Evolutionary conservation across 2,329 filamentous ascomycete species (phyloP).

Genomic region (Trichoderma pleuroti): DNA sequence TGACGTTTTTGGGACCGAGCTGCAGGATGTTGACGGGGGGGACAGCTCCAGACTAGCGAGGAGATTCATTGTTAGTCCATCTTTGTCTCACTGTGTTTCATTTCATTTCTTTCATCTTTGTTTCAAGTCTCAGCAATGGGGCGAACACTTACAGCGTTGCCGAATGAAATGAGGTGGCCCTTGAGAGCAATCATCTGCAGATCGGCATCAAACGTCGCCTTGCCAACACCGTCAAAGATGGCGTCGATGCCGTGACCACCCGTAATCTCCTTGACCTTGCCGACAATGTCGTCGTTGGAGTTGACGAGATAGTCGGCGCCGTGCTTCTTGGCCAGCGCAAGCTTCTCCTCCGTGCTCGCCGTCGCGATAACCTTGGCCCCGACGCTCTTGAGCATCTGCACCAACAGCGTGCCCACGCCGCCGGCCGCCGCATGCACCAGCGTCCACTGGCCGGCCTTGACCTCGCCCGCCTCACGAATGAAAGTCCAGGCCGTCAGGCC

Average conservation of each 20-base stretch:
- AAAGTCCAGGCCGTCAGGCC: conserved; percentile 80
- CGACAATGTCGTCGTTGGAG: conserved; percentile 59
- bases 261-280: conserved; percentile 65
- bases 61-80: neutral
- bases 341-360: conserved; percentile 69
- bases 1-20: conserved; percentile 71
- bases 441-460: conserved; percentile 74
- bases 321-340: conserved; percentile 62
- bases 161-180: conserved; percentile 74
- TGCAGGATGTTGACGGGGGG: conserved; percentile 58
- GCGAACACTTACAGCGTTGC: conserved; percentile 62
- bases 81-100: neutral
- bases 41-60: conserved; percentile 60
- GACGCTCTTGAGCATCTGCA: conserved; percentile 67
- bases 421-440: conserved; percentile 84
- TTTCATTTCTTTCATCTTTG: neutral
- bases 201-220: conserved; percentile 76
- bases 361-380: conserved; percentile 79
- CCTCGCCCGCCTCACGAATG: conserved; percentile 70
- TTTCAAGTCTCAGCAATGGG: neutral
- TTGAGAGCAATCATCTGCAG: conserved; percentile 72
- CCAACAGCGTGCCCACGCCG: conserved; percentile 72
- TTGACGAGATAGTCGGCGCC: conserved; percentile 72
- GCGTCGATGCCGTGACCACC: conserved; percentile 68
- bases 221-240: conserved; percentile 84